Base-by-base conservation (phyloP, 108 stramenopile species). In the Nannochloropsis gaditana region DNA sequence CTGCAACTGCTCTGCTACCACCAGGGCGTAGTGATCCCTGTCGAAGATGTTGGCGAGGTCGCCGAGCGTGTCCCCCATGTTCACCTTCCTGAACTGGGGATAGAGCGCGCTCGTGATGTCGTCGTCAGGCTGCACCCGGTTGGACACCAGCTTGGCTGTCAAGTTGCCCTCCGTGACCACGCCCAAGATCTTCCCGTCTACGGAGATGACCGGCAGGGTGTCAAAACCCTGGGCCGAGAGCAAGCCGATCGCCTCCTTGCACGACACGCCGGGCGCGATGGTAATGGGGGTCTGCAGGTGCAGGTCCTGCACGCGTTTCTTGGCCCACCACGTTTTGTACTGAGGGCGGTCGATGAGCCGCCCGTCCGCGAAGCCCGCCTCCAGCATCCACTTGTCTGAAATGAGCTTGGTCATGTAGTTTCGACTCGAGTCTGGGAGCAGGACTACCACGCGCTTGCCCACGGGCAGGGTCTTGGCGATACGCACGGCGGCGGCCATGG, bases 331-430 rank as follows among this genome's bases (percentile, higher is more conserved):
- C 11, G 84, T 44, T 11, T 84, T 86, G n/a, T 41, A 41, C 19
- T 21, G 11, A 41, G 80, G 80, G 80, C 80, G 80, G 31, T 31
- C 21, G 80, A 80, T 80, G 80, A 80, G 21, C 9, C 21, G 11
- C 10, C 47, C 47, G 47, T 95, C 95, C 21, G 93, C 91, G 87
- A 95, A 95, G 5, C 93, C 94, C 84, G 95, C 90, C 89, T 96
- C 95, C 43, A 92, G 87, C 95, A 97, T 95, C 96, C 96, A 97
- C 85, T 94, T 93, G 91, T 97, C 95, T 44, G 89, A 91, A 9
- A 97, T 87, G 45, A 93, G 94, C 92, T 97, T 97, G 87, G 95
- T 95, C 95, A 97, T 96, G 95, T 97, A 97, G 89, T 97, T 97
- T 15, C 95, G 91, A 31, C 95, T 94, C 9, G 93, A 93, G 86